Conservation (phyloP, 495 filamentous ascomycete species). For the Aspergillus baeticus region DNA sequence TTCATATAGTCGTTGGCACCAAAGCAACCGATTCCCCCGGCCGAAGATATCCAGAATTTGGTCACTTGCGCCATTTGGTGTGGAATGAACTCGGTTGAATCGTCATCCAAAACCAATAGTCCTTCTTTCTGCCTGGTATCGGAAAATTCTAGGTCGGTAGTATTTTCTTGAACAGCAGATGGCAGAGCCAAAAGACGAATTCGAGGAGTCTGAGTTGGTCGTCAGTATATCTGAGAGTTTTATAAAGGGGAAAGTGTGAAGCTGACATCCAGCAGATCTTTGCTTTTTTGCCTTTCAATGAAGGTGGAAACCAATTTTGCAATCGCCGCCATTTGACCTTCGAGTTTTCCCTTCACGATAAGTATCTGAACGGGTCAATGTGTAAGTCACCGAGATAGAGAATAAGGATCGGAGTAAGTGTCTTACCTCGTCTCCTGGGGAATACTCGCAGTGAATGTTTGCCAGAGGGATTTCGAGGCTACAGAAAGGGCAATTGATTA, state of each 20-base stretch:
- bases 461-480: constrained; percentile 9
- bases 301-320: constrained; percentile 14
- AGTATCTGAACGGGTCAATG: constrained; percentile 14
- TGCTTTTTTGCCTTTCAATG: constrained; percentile 22
- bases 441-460: constrained; percentile 18
- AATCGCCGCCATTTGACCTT: neutral
- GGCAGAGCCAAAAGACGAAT: constrained; percentile 16
- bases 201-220: constrained; percentile 18
- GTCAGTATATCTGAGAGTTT: neutral
- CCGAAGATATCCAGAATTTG: constrained; percentile 20
- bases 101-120: constrained; percentile 16
- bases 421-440: constrained; percentile 16
- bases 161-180: constrained; percentile 5
- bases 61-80: constrained; percentile 3
- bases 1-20: constrained; percentile 6
- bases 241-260: neutral
- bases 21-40: constrained; percentile 21
- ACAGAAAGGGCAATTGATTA: neutral
- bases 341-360: constrained; percentile 17
- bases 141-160: neutral
- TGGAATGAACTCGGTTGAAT: constrained; percentile 13
- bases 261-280: constrained; percentile 29
- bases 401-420: neutral
- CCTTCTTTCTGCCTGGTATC: constrained; percentile 1
- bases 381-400: neutral